Evolutionary conservation across 257 asterid species (phyloP), one percentile per base, ranked within the genome.

Genomic region (Henckelia pumila): DNA sequence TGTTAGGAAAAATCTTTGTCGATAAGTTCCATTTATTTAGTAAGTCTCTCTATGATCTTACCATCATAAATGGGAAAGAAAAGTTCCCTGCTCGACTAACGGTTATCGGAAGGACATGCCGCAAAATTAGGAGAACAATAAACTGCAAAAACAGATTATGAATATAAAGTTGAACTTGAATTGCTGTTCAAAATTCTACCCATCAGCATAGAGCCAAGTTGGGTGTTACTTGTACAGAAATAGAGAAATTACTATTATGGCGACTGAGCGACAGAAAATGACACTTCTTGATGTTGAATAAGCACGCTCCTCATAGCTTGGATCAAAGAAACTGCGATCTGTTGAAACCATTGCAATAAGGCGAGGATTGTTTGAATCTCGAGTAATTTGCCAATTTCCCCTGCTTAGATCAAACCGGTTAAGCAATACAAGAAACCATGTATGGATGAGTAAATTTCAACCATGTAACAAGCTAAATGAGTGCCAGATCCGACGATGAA

Each of bases 321-420:
- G 71, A 68, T 82, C 85, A 40, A 84, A 71, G 69, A 79, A 73
- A 66, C 77, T 73, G 24, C 73, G 84, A 73, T 87, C 95, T 60
- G 89, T 79, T 55, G 99, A 80, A 60, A 85, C 96, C 85, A 91
- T 83, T 62, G 97, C 77, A 69, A 94, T 80, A 56, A 90, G 78
- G 17, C 83, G 96, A 69, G 84, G 92, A 80, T 87, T 88, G 70
- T 83, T 82, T 50, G 79, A 58, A 66, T 94, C 96, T 66, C 97
- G 82, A 19, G 85, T 72, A 56, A 94, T 88, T 82, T 85, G 96
- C 99, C 99, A 91, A 56, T 87, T 85, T 44, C 99, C 96, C 86
- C 97, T 94, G 87, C 61, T 40, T 57, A 77, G 24, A n/a, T n/a
- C n/a, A n/a, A n/a, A n/a, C n/a, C n/a, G n/a, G n/a, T n/a, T n/a